A percentile compares a stretch with the other conserved stretches of the same genome.
These are phyloP conservation scores for Coemansia sp. DNA, from an alignment of 192 early-diverging fungal species.

Conservation along the genomic window DNA sequence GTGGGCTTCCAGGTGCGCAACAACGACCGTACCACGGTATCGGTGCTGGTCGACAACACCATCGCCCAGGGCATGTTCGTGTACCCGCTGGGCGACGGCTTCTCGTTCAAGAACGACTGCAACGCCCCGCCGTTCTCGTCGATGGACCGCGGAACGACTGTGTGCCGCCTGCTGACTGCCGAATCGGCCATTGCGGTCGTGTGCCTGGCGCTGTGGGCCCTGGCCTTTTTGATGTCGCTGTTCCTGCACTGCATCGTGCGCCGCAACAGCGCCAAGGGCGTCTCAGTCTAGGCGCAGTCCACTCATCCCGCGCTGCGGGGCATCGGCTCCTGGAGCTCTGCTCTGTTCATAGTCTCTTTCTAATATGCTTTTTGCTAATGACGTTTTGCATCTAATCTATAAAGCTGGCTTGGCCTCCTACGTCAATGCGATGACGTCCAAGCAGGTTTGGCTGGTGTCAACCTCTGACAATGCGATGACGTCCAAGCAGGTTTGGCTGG, in stretches of 20 bases:
- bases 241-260: slow-evolving; percentile 42
- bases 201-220: slow-evolving; percentile 44
- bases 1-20: slow-evolving; percentile 46
- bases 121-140: slow-evolving; percentile 28
- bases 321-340: background rate
- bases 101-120: slow-evolving; percentile 54
- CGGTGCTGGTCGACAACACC: slow-evolving; percentile 21
- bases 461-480: no score
- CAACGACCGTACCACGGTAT: slow-evolving; percentile 18
- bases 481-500: no score
- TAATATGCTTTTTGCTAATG: no score
- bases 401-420: no score
- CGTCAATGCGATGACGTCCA: no score
- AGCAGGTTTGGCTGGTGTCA: no score
- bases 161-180: slow-evolving; percentile 44
- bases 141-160: slow-evolving; percentile 36
- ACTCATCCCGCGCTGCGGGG: no score
- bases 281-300: background rate
- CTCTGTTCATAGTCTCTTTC: background rate
- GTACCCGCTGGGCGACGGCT: slow-evolving; percentile 49
- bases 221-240: slow-evolving; percentile 32
- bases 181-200: slow-evolving; percentile 40
- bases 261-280: slow-evolving; percentile 5
- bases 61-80: slow-evolving; percentile 15
- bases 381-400: no score